Evolutionary conservation across 257 asterid genomes (phyloP).

Genomic region (Ehretia macrophylla): DNA sequence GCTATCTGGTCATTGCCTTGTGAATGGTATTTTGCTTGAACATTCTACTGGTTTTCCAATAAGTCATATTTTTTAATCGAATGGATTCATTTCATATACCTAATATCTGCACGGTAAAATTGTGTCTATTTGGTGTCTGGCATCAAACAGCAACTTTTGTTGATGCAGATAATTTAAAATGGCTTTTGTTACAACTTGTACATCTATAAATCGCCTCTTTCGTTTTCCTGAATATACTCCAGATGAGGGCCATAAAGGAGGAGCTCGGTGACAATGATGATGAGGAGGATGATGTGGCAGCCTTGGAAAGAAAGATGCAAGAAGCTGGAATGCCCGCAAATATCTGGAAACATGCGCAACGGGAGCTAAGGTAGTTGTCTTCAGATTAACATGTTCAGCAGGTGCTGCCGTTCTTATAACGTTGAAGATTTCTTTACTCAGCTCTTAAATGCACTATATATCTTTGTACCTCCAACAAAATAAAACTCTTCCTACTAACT

Average conservation of each 20-base stretch:
- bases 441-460: too few species aligned
- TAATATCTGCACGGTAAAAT: too few species aligned
- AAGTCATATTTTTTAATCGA: too few species aligned
- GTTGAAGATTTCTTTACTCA: too few species aligned
- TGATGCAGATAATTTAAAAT: too few species aligned
- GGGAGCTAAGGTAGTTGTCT: conserved; percentile 2
- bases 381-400: neutral
- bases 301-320: conserved; percentile 2
- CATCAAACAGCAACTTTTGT: too few species aligned
- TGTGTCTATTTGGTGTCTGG: too few species aligned
- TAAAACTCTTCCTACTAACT: neutral
- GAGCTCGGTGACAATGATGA: conserved; percentile 98
- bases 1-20: too few species aligned
- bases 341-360: conserved; percentile 4
- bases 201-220: neutral
- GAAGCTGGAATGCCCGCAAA: conserved; percentile 2
- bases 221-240: conserved; percentile 27
- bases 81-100: too few species aligned
- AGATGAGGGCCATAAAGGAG: conserved; percentile 99
- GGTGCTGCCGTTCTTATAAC: neutral
- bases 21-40: too few species aligned
- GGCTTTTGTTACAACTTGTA: neutral
- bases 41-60: too few species aligned
- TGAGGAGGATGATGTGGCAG: conserved; percentile 53
- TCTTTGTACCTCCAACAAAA: neutral